Evolutionary conservation across 305 asterid species (phyloP), one percentile per base, ranked within the genome.

Genomic region (Fraxinus ornus): DNA sequence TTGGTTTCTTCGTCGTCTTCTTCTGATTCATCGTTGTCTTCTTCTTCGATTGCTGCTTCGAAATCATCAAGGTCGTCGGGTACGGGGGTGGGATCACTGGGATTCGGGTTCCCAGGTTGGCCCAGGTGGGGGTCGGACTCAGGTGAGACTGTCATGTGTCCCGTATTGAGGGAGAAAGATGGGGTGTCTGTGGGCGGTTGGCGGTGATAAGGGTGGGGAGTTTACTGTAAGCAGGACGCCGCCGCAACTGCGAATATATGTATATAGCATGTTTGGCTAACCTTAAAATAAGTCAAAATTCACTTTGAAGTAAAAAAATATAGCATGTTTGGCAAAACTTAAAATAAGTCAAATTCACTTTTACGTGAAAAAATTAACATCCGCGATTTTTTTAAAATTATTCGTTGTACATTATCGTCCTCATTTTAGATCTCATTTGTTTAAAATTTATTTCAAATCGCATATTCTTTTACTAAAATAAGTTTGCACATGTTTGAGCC

Each of bases 1-100:
- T 86, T 86, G 49, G 47, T 78, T 13, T 87, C 86, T 7, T 85
- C 90, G 22, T 32, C 41, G 1, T 78, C 94, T 7, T 89, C 88
- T 0, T 83, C 88, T 0, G 10, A 15, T 2, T 88, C 88, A 0
- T 82, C 85, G 3, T 86, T 90, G 0, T 89, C 92, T 1, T 86
- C 90, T 6, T 84, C 94, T 0, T 87, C 91, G 49, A 74, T 81
- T 13, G 75, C 74, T 66, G 19, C 85, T 6, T 77, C 85, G 41
- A 60, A 81, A 75, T 82, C 83, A 8, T 87, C 89, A 15, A 64
- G 39, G 78, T 79, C 83, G 78, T 75, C 47, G 7, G 76, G 41
- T 15, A 1, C 39, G 39, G 21, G 8, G 41, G 41, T 19, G 76
- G 75, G 47, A 80, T 68, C 72, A 41, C 30, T 79, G 35, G 85